Conservation (phyloP, 495 filamentous ascomycete species). For the Neurospora sp. region DNA sequence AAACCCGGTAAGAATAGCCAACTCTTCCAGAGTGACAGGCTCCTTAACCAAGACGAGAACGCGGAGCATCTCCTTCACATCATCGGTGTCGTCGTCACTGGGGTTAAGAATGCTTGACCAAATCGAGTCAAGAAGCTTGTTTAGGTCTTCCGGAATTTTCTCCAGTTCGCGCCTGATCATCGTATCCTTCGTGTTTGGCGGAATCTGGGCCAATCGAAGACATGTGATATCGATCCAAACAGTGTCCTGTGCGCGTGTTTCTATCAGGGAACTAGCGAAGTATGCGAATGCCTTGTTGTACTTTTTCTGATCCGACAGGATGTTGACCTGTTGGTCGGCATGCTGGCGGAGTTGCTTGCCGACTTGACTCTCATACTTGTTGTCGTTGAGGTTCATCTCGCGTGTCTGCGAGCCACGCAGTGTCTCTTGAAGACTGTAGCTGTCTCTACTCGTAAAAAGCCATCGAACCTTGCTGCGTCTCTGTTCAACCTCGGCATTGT, state of each 20-base stretch:
- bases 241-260: constrained; percentile 21
- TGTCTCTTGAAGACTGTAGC: too few relatives aligned
- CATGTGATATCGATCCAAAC: constrained; percentile 28
- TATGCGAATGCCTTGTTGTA: constrained; percentile 27
- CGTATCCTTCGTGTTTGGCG: constrained; percentile 16
- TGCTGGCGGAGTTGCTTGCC: not conserved
- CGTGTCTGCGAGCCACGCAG: not conserved
- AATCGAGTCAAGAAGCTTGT: constrained; percentile 15
- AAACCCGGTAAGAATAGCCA: constrained; percentile 19
- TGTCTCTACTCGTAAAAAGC: constrained; percentile 27
- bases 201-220: constrained; percentile 20
- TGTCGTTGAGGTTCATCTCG: not conserved
- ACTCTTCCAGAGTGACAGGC: constrained; percentile 20
- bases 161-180: constrained; percentile 18
- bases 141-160: constrained; percentile 21
- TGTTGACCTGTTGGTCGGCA: constrained; percentile 2
- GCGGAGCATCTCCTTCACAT: constrained; percentile 26
- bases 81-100: constrained; percentile 15
- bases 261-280: constrained; percentile 24
- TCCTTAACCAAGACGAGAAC: constrained; percentile 23
- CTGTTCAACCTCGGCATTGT: not conserved
- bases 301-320: constrained; percentile 19
- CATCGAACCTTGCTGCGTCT: constrained; percentile 14
- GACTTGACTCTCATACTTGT: not conserved
- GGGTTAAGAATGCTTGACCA: constrained; percentile 20